Percentiles rank a stretch among this genome's conserved stretches.
These are phyloP conservation scores for Obba rivulosa DNA, from an alignment of 768 basidiomycete genomes.

Conservation along the genomic window DNA sequence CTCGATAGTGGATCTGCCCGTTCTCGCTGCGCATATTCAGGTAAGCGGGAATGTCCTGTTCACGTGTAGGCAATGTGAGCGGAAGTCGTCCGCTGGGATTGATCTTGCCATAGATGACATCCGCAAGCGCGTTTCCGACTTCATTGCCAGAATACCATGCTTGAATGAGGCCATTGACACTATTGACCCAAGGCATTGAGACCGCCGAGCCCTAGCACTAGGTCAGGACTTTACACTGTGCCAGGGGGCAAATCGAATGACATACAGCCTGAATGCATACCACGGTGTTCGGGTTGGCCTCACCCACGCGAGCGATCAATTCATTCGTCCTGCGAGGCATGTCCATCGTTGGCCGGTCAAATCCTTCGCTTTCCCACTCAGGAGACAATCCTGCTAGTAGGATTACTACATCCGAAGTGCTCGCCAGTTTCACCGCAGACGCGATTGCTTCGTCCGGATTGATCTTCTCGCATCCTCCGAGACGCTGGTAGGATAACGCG, in stretches of 20 bases:
- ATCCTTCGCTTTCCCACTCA: constrained; percentile 76
- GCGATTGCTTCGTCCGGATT: constrained; percentile 51
- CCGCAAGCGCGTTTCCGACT: constrained; percentile 57
- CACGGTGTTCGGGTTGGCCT: constrained; percentile 52
- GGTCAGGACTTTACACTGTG: not conserved
- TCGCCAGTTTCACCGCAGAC: constrained; percentile 51
- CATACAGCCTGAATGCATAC: constrained; percentile 59
- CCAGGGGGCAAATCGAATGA: not conserved
- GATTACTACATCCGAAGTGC: constrained; percentile 49
- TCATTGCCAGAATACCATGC: constrained; percentile 67
- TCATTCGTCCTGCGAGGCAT: constrained; percentile 60
- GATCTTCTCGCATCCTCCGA: constrained; percentile 63
- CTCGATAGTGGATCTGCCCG: constrained; percentile 47
- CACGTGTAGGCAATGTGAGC: constrained; percentile 51
- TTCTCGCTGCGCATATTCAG: constrained; percentile 55
- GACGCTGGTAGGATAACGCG: constrained; percentile 32
- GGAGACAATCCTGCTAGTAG: constrained; percentile 57
- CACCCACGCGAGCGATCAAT: constrained; percentile 44
- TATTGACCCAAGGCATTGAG: constrained; percentile 67
- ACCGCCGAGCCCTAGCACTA: constrained; percentile 54
- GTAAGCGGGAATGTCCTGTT: constrained; percentile 60
- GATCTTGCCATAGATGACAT: constrained; percentile 56
- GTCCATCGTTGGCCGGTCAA: constrained; percentile 56
- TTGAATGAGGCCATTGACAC: constrained; percentile 51
- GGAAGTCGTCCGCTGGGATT: constrained; percentile 60